Conservation (phyloP, 768 basidiomycete genomes). For the Mycena amicta region DNA sequence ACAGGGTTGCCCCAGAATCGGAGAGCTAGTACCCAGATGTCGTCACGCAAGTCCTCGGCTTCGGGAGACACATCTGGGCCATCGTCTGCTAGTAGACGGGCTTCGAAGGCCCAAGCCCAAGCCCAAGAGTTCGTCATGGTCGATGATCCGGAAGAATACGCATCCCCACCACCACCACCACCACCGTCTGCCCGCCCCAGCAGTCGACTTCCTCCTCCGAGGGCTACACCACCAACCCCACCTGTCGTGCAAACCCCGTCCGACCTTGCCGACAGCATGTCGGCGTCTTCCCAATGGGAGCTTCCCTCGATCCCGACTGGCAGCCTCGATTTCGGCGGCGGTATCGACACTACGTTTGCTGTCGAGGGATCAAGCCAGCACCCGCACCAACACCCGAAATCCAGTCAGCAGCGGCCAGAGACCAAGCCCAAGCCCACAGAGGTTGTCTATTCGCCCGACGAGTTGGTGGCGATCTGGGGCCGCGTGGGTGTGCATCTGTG, state of each 20-base stretch:
- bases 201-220: slow-evolving; percentile 39
- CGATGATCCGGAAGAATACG: slow-evolving; percentile 44
- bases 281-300: slow-evolving; percentile 61
- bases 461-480: slow-evolving; percentile 70
- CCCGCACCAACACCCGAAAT: slow-evolving; percentile 8
- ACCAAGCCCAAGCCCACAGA: slow-evolving; percentile 29
- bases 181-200: slow-evolving; percentile 28
- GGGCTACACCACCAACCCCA: slow-evolving; percentile 42
- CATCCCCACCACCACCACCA: slow-evolving; percentile 48
- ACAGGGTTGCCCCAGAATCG: slow-evolving; percentile 36
- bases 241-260: slow-evolving; percentile 27
- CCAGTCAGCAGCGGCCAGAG: slow-evolving; percentile 23
- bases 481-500: slow-evolving; percentile 76
- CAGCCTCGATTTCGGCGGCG: slow-evolving; percentile 52
- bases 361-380: slow-evolving; percentile 21
- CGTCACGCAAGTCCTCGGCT: slow-evolving; percentile 40
- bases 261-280: slow-evolving; percentile 33
- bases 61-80: slow-evolving; percentile 29
- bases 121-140: slow-evolving; percentile 62
- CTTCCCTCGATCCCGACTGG: slow-evolving; percentile 61
- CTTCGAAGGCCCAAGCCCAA: slow-evolving; percentile 25
- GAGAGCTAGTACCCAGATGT: slow-evolving; percentile 40
- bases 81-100: slow-evolving; percentile 23
- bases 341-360: slow-evolving; percentile 27
- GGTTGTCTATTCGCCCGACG: slow-evolving; percentile 54